Evolutionary conservation across 306 rosid species (phyloP).

Genomic region (Echinosophora koreensis): DNA sequence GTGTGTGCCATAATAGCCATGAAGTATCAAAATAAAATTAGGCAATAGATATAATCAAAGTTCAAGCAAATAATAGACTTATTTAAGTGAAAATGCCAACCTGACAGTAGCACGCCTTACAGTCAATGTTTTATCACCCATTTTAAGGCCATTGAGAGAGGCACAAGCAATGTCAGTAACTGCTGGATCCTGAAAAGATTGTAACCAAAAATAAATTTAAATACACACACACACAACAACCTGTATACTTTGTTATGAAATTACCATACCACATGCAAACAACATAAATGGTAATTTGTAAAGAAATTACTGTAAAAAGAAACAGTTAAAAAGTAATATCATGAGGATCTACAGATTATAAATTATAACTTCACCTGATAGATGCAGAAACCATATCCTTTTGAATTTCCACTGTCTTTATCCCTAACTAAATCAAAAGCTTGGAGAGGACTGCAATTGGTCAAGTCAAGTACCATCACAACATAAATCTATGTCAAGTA

Average conservation of each 20-base stretch:
- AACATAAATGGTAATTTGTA: conserved; percentile 13
- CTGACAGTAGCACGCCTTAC: conserved; percentile 82
- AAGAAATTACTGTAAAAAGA: conserved; percentile 30
- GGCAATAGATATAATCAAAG: conserved; percentile 24
- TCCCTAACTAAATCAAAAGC: conserved; percentile 83
- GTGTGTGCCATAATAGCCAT: conserved; percentile 5
- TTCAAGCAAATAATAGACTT: conserved; percentile 7
- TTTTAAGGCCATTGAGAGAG: conserved; percentile 81
- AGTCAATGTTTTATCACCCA: conserved; percentile 90
- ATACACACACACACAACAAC: conserved; percentile 29
- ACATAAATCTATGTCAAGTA: conserved; percentile 7
- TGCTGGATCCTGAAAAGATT: conserved; percentile 69
- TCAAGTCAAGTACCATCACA: conserved; percentile 44
- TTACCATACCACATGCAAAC: conserved; percentile 23
- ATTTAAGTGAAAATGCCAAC: conserved; percentile 52
- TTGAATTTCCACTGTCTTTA: conserved; percentile 85
- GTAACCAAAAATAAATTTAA: conserved; percentile 41
- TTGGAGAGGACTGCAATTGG: conserved; percentile 71
- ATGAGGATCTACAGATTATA: conserved; percentile 33
- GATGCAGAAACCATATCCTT: conserved; percentile 86
- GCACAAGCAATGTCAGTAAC: conserved; percentile 86
- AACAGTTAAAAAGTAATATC: conserved; percentile 34
- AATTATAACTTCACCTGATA: conserved; percentile 65
- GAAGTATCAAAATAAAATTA: background rate
- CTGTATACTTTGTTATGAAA: background rate